Percentiles rank a stretch among this genome's conserved stretches.
Evolutionary conservation across 148 eudicot species (phyloP).

Genomic region (Talinum fruticosum): DNA sequence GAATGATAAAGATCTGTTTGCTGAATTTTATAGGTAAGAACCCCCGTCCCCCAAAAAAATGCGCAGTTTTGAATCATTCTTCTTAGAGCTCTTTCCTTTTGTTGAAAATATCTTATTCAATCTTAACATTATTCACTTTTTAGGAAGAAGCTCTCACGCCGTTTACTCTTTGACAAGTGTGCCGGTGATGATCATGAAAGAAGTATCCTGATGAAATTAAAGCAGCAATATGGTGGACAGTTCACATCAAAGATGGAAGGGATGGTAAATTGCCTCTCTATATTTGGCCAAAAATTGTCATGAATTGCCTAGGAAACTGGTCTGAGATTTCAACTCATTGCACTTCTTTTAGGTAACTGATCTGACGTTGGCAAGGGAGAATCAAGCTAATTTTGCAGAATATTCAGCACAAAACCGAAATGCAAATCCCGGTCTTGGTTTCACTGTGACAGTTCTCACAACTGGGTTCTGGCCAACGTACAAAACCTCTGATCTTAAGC

Average conservation of each 20-base stretch:
- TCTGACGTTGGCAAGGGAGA: slow-evolving; percentile 78
- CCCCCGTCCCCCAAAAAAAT: background rate
- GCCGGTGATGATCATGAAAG: slow-evolving; percentile 92
- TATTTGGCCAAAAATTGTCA: background rate
- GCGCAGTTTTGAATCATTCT: slow-evolving; percentile 1
- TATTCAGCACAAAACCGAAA: slow-evolving; percentile 49
- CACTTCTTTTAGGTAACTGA: slow-evolving; percentile 63
- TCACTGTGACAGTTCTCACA: slow-evolving; percentile 85
- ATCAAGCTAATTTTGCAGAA: slow-evolving; percentile 71
- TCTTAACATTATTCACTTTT: background rate
- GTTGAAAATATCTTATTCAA: background rate
- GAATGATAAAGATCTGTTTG: slow-evolving; percentile 79
- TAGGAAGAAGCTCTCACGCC: slow-evolving; percentile 78
- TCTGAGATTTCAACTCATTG: background rate
- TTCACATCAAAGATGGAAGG: slow-evolving; percentile 95
- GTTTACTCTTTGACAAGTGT: slow-evolving; percentile 77
- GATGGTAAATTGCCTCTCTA: slow-evolving; percentile 44
- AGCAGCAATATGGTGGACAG: slow-evolving; percentile 90
- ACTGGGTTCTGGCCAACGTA: slow-evolving; percentile 92
- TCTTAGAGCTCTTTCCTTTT: background rate
- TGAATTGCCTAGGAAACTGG: background rate
- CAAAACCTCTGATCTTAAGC: slow-evolving; percentile 80
- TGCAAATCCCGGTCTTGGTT: slow-evolving; percentile 68
- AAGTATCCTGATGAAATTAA: slow-evolving; percentile 72
- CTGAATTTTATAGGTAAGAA: slow-evolving; percentile 75